Base-by-base conservation (phyloP, 371 early-diverging fungal genomes). In the Cokeromyces recurvatus region DNA sequence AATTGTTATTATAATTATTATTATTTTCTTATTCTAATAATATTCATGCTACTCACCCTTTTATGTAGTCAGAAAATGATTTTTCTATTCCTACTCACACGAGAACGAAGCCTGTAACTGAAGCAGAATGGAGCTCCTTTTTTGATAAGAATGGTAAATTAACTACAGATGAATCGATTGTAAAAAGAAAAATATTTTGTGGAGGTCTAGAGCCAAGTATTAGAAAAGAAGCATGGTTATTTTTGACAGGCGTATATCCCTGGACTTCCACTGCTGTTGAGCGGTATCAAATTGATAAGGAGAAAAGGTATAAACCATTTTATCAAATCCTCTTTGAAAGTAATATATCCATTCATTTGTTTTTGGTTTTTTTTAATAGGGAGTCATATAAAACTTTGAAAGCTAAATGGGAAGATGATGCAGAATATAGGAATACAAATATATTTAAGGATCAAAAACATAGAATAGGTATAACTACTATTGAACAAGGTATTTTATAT, bases 151-250 rank as follows among this genome's bases (percentile, higher is more conserved):
- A 70, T 11, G 89, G 88, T 11, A 66, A 63, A 36, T 50, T 92
- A 21, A 53, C 53, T 0, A 76, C 76, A 0, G 66, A 74, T 17
- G 64, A 74, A 10, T 71, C 68, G 2, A 59, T 78, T 7, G 68
- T 92, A 4, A 74, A 75, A 22, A 71, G 75, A 21, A 63, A 71
- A 8, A 79, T 94, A 4, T 92, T 91, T 50, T 58, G 71, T 32
- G 87, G 87, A 38, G 91, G 96, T 1, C 59, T 94, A 2, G 87
- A 91, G 14, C 81, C 79, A 17, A 87, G 86, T 43, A 74, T 94
- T 25, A 78, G 94, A 4, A 80, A 85, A 14, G 82, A 88, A 46
- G 91, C 90, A 2, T 96, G 93, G 94, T 89, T 89, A 59, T 95
- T 86, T 53, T 65, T 96, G 31, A 66, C 93, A 22, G 83, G 78